These are phyloP conservation scores for Crithidia thermophila DNA, from an alignment of 208 protist genomes.

Conservation along the genomic window DNA sequence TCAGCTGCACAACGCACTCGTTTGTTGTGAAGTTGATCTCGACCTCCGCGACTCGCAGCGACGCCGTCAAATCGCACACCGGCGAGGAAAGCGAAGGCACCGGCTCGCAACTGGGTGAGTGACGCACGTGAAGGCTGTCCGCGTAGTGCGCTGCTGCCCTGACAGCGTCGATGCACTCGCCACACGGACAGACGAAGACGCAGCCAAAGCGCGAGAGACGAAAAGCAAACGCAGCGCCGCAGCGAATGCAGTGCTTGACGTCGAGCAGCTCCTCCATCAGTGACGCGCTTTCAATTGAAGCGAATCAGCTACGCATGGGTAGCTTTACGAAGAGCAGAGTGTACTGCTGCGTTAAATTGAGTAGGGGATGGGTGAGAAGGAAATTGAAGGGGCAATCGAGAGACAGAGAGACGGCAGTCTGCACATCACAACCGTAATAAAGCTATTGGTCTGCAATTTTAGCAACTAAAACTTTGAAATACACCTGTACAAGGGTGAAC, in stretches of 20 bases:
- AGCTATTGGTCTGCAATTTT: too few relatives aligned
- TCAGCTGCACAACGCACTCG: conserved; percentile 23
- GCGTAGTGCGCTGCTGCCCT: conserved; percentile 46
- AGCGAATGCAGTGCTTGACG: conserved; percentile 41
- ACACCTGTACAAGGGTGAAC: too few relatives aligned
- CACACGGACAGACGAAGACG: conserved; percentile 62
- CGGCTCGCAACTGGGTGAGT: conserved; percentile 23
- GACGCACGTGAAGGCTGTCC: conserved; percentile 14
- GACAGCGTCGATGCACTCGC: conserved; percentile 43
- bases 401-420: neutral
- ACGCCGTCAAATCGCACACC: conserved; percentile 30
- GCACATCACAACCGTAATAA: neutral
- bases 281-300: too few relatives aligned
- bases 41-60: conserved; percentile 42
- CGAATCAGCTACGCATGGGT: too few relatives aligned
- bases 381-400: neutral
- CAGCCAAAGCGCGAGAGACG: conserved; percentile 71
- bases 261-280: conserved; percentile 71
- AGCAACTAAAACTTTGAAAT: too few relatives aligned
- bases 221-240: conserved; percentile 44
- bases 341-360: too few relatives aligned
- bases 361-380: too few relatives aligned
- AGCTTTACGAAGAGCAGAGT: too few relatives aligned
- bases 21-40: conserved; percentile 46
- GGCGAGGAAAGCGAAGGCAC: conserved; percentile 48